Conservation (phyloP, 2,329 filamentous ascomycete species). For the Fusarium sp. region DNA sequence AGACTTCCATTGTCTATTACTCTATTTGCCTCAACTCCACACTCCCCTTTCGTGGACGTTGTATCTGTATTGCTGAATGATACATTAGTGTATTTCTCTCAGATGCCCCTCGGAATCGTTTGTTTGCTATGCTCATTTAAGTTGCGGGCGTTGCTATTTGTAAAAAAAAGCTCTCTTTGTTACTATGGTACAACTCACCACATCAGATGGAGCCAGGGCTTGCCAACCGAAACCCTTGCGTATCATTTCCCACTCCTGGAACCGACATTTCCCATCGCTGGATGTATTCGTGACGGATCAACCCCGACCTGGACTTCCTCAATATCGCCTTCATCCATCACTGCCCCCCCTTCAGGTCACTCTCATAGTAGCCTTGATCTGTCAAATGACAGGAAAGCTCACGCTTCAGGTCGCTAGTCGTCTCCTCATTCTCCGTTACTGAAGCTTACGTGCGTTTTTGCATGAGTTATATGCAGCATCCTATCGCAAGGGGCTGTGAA, state of each 20-base stretch:
- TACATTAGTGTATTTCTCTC: not conserved
- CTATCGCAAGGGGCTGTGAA: not conserved
- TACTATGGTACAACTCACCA: not conserved
- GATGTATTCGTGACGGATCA: not conserved
- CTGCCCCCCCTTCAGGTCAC: not conserved
- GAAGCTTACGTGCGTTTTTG: not conserved
- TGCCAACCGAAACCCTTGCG: not conserved
- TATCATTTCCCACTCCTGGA: not conserved
- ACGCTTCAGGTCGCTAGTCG: not conserved
- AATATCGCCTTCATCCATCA: not conserved
- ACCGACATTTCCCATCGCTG: not conserved
- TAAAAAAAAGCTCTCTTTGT: not conserved
- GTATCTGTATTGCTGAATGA: not conserved
- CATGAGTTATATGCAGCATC: not conserved
- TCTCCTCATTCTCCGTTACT: too few relatives aligned
- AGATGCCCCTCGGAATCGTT: not conserved
- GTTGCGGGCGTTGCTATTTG: not conserved
- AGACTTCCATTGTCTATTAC: not conserved
- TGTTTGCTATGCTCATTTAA: not conserved
- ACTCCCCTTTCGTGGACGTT: not conserved
- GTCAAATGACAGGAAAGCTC: not conserved
- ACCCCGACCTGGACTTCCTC: not conserved
- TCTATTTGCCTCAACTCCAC: not conserved
- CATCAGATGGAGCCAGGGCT: not conserved
- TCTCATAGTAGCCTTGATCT: not conserved